Conservation (phyloP, 139 green algal species). For the Haematococcus sp. region DNA sequence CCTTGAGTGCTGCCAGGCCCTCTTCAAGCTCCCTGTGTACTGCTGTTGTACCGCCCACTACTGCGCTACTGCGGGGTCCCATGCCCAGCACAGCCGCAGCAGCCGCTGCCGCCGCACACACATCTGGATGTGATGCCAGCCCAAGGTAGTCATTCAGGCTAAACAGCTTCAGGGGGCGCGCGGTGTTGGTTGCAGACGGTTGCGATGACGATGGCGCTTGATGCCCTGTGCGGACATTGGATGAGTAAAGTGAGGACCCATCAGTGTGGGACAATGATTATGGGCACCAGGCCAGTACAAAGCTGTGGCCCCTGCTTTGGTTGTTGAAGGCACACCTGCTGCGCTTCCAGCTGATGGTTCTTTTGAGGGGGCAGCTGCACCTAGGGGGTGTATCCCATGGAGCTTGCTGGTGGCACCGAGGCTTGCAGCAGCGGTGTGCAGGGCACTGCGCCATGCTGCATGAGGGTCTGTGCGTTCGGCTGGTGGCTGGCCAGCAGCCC, state of each 20-base stretch:
- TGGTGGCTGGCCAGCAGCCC: constrained; percentile 9
- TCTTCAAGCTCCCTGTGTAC: constrained; percentile 81
- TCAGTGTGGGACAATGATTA: too few species aligned
- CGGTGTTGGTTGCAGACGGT: neutral
- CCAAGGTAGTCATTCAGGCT: constrained; percentile 95
- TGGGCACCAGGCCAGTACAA: too few species aligned
- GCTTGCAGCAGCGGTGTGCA: neutral
- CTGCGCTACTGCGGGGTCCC: constrained; percentile 62
- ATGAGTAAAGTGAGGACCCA: too few species aligned
- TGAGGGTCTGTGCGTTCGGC: neutral
- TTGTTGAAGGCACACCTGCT: neutral
- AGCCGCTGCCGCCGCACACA: constrained; percentile 59
- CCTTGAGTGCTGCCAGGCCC: constrained; percentile 79
- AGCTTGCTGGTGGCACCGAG: neutral
- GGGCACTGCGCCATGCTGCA: neutral
- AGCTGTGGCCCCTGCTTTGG: too few species aligned
- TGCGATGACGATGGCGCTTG: too few species aligned
- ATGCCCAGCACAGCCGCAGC: constrained; percentile 34
- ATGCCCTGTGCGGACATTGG: too few species aligned
- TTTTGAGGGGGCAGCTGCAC: too few species aligned
- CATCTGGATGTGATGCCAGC: constrained; percentile 75
- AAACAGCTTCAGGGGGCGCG: constrained; percentile 64
- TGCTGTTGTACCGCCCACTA: constrained; percentile 86
- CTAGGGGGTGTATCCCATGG: too few species aligned
- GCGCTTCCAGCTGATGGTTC: too few species aligned